phyloP scores from a whole-genome alignment of 108 stramenopile genomes.

The Stephanodiscus triporus region DNA sequence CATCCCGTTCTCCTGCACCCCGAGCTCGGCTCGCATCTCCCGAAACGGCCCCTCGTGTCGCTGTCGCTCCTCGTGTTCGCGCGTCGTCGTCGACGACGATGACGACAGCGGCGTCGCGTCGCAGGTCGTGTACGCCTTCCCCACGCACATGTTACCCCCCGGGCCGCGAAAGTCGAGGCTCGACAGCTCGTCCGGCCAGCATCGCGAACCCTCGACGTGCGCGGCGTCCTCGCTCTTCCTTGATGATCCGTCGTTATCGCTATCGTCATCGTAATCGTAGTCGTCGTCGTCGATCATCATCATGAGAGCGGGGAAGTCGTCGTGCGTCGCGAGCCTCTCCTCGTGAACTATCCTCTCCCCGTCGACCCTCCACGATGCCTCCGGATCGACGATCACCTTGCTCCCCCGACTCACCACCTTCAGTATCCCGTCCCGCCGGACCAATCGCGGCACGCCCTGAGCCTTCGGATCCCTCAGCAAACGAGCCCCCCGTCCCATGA shows the following conservation, averaged over 20 bases:
- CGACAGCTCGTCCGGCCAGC: slow-evolving; percentile 61
- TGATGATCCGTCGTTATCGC: no score
- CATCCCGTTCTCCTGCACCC: slow-evolving; percentile 63
- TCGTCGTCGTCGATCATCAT: slow-evolving; percentile 15
- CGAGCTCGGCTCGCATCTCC: slow-evolving; percentile 79
- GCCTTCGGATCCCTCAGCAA: slow-evolving; percentile 23
- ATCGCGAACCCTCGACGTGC: slow-evolving; percentile 43
- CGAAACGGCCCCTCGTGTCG: slow-evolving; percentile 73
- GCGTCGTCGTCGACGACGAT: neutral
- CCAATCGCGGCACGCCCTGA: slow-evolving; percentile 50
- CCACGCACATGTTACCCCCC: slow-evolving; percentile 89
- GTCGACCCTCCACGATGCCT: slow-evolving; percentile 39
- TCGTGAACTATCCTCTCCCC: slow-evolving; percentile 68
- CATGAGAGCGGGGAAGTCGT: slow-evolving; percentile 45
- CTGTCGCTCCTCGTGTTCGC: slow-evolving; percentile 9
- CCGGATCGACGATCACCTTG: slow-evolving; percentile 43
- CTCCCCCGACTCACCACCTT: slow-evolving; percentile 63
- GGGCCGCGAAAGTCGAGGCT: slow-evolving; percentile 81
- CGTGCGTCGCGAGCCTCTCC: slow-evolving; percentile 57
- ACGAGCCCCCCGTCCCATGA: slow-evolving; percentile 45
- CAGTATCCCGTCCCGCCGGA: slow-evolving; percentile 53
- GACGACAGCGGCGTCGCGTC: slow-evolving; percentile 48
- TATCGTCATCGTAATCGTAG: slow-evolving; percentile 34
- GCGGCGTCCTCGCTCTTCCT: slow-evolving; percentile 46
- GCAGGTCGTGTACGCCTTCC: slow-evolving; percentile 81